Conservation (phyloP, 139 green algal species). For the Closterium sp. region DNA sequence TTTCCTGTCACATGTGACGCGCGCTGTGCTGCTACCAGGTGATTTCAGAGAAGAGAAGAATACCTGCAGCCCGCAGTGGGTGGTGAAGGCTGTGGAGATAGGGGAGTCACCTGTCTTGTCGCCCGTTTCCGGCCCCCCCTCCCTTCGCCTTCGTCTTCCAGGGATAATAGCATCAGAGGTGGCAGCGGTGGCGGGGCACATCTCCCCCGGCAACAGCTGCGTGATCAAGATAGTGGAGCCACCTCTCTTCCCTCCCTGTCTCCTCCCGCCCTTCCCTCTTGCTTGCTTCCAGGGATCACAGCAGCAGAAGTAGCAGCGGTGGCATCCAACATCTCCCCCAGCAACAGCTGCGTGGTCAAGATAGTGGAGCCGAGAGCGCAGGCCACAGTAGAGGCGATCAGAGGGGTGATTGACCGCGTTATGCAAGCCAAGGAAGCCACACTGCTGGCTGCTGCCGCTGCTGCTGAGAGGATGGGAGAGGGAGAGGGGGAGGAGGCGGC, state of each 20-base stretch:
- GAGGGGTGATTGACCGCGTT: conserved; percentile 61
- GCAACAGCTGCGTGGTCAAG: conserved; percentile 63
- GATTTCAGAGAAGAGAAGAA: too few relatives aligned
- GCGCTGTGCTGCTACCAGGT: not conserved
- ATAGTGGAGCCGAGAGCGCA: conserved; percentile 47
- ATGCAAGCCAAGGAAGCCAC: not conserved
- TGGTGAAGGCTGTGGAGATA: too few relatives aligned
- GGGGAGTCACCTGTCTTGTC: too few relatives aligned
- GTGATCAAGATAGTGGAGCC: not conserved
- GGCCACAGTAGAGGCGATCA: conserved; percentile 47
- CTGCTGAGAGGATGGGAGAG: conserved; percentile 42
- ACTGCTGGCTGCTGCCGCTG: not conserved
- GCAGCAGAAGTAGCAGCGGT: not conserved
- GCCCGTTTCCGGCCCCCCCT: too few relatives aligned
- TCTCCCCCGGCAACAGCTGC: not conserved
- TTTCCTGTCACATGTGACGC: too few relatives aligned
- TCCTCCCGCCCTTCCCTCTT: not conserved
- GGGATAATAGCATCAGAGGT: too few relatives aligned
- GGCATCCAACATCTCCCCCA: not conserved
- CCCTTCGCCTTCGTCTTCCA: too few relatives aligned
- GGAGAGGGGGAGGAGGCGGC: not conserved
- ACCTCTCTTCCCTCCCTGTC: not conserved
- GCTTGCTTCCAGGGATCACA: not conserved
- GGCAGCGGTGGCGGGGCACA: too few relatives aligned
- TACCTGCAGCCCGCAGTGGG: too few relatives aligned